Percentiles rank a stretch among this genome's conserved stretches.
Conservation (phyloP, 148 eudicot species). For the Pharnaceum exiguum region DNA sequence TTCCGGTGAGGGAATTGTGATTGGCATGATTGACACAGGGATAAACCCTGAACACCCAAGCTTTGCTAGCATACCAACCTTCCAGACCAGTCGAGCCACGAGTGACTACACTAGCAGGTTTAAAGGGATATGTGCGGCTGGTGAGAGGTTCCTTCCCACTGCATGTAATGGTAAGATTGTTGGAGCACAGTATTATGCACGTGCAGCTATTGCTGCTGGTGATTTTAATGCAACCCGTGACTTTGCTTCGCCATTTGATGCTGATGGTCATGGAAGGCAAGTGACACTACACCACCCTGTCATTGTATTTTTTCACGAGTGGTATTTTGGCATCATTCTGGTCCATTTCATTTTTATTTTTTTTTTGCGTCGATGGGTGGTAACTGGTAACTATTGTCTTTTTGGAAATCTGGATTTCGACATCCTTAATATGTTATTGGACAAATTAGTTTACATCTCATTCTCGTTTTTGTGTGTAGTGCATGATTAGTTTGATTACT, state of each 20-base stretch:
- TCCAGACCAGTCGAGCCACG: background rate
- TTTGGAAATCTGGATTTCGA: background rate
- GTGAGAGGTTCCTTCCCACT: constrained; percentile 41
- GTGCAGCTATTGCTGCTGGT: constrained; percentile 61
- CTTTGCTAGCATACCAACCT: constrained; percentile 29
- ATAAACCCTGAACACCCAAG: constrained; percentile 63
- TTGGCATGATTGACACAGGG: constrained; percentile 69
- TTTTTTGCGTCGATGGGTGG: background rate
- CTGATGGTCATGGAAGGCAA: constrained; percentile 84
- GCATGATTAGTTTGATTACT: no score
- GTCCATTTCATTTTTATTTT: background rate
- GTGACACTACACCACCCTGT: constrained; percentile 14
- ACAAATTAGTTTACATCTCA: no score
- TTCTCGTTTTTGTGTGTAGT: no score
- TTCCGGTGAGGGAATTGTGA: constrained; percentile 55
- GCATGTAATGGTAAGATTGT: constrained; percentile 64
- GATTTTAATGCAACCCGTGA: constrained; percentile 62
- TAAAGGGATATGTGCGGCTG: constrained; percentile 48
- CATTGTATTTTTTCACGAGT: constrained; percentile 2
- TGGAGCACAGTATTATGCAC: constrained; percentile 67
- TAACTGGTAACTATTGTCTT: background rate
- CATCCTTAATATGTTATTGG: no score
- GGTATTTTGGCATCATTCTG: constrained; percentile 8
- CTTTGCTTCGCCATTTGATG: constrained; percentile 64
- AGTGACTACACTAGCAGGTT: constrained; percentile 26